phyloP scores from a whole-genome alignment of 495 filamentous ascomycete genomes.

The Apodospora peruviana region DNA sequence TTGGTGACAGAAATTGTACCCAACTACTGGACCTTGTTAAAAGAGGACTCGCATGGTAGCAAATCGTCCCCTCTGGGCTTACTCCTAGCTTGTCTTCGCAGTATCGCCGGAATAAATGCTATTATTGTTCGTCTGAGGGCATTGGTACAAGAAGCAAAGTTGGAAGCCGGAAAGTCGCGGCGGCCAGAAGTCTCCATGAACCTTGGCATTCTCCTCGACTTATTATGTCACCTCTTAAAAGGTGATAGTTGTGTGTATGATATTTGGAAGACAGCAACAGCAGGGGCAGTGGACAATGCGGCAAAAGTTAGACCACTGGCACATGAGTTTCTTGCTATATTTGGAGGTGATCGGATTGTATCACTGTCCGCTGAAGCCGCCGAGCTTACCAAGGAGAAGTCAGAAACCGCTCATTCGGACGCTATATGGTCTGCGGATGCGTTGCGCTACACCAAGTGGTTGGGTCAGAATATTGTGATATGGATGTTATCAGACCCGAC shows the following conservation, averaged over 20 bases:
- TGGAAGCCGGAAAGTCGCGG: conserved; percentile 22
- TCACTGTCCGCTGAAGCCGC: conserved; percentile 73
- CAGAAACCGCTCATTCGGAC: conserved; percentile 9
- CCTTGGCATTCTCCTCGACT: conserved; percentile 35
- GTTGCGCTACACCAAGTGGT: conserved; percentile 62
- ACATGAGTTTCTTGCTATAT: conserved; percentile 43
- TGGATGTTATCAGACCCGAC: conserved; percentile 36
- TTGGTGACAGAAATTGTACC: conserved; percentile 66
- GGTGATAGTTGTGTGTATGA: conserved; percentile 46
- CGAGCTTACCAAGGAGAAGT: conserved; percentile 36
- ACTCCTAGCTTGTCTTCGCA: conserved; percentile 64
- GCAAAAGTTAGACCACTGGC: conserved; percentile 17
- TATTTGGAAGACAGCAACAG: conserved; percentile 41
- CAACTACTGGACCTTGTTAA: conserved; percentile 67
- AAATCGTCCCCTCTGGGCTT: conserved; percentile 26
- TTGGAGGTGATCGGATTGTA: conserved; percentile 68
- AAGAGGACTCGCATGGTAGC: conserved; percentile 31
- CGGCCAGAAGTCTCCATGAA: conserved; percentile 31
- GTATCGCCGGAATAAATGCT: conserved; percentile 66
- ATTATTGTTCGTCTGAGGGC: conserved; percentile 57
- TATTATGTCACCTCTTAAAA: conserved; percentile 50
- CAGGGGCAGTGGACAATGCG: conserved; percentile 1
- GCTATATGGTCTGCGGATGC: conserved; percentile 63
- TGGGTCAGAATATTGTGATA: conserved; percentile 58
- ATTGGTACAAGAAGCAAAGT: conserved; percentile 38